Base-by-base conservation (phyloP, 768 basidiomycete genomes). In the Phlebiopsis flavidoalba region DNA sequence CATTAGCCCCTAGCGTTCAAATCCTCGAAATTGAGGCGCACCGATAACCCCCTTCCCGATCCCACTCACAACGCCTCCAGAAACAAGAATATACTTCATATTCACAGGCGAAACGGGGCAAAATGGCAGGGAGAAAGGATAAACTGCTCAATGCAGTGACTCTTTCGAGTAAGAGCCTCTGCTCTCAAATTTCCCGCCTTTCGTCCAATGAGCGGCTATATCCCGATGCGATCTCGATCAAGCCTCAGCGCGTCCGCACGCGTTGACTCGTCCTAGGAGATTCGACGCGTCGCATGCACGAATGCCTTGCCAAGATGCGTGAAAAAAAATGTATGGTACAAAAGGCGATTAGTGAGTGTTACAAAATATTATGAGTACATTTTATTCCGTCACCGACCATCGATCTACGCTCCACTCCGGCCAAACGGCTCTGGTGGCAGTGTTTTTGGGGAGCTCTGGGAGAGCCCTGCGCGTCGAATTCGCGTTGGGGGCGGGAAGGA, bases 31-130 rank as follows among this genome's bases (percentile, higher is more conserved):
- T 59, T 63, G 50, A 57, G 63, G 70, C 83, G 76, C 74, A 98
- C 96, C 96, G 71, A 99, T 98, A 63, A 98, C 94, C 67, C 96
- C 96, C 84, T 99, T 99, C 65, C 96, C 96, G 69, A 99, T 99
- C 58, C 96, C 96, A 69, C 93, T 96, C 72, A 99, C 91, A 60
- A 99, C 96, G 75, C 96, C 96, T 61, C 96, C 96, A 43, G 91
- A 93, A 33, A 99, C 93, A 64, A 98, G 69, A 70, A 98, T 98
- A 77, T 93, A 98, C 78, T 98, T 98, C 62, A 91, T 94, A 91
- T 95, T 95, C 37, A 53, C 58, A 31, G 48, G 60, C 12, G 35
- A 40, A 37, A 11, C 45, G 19, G 37, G 43, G 43, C 5, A 36
- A 37, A 26, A 45, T 7, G 54, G 40, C 40, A 49, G 52, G 54